Evolutionary conservation across 768 basidiomycete species (phyloP).

Genomic region (Suillus decipiens): DNA sequence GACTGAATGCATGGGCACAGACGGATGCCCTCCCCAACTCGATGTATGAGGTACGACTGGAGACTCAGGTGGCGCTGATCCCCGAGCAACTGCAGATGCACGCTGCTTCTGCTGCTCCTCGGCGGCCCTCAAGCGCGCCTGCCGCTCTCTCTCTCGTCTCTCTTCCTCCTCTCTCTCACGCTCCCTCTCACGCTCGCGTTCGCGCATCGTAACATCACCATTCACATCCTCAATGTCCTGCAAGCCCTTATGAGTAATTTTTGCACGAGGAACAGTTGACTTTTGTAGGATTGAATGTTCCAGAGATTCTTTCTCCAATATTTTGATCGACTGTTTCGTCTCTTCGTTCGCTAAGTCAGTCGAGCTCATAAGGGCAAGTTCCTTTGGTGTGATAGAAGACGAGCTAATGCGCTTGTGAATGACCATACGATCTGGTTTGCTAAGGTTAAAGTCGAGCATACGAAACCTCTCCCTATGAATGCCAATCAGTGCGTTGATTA

Average conservation of each 20-base stretch:
- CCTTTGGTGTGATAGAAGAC: conserved; percentile 62
- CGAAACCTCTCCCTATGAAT: conserved; percentile 80
- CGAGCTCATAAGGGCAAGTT: conserved; percentile 82
- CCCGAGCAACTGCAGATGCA: conserved; percentile 44
- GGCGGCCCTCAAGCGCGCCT: conserved; percentile 57
- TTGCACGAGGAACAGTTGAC: conserved; percentile 63
- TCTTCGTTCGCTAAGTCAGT: conserved; percentile 90
- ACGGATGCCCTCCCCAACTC: conserved; percentile 65
- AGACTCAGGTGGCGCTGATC: conserved; percentile 75
- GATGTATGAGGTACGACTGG: conserved; percentile 50
- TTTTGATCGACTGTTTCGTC: conserved; percentile 78
- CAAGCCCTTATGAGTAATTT: conserved; percentile 91
- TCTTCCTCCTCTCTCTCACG: conserved; percentile 68
- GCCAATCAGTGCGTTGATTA: conserved; percentile 13
- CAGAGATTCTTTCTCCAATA: conserved; percentile 79
- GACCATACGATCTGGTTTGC: conserved; percentile 74
- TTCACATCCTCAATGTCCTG: conserved; percentile 85
- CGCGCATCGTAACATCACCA: conserved; percentile 45
- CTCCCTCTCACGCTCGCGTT: conserved; percentile 54
- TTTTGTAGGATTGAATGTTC: conserved; percentile 84
- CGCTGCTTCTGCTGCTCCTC: conserved; percentile 46
- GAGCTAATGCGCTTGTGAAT: conserved; percentile 80
- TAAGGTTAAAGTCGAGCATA: conserved; percentile 86
- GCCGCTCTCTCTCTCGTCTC: conserved; percentile 67
- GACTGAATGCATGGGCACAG: conserved; percentile 44